Conservation (phyloP, 2,329 filamentous ascomycete species). For the Clonostachys solani region DNA sequence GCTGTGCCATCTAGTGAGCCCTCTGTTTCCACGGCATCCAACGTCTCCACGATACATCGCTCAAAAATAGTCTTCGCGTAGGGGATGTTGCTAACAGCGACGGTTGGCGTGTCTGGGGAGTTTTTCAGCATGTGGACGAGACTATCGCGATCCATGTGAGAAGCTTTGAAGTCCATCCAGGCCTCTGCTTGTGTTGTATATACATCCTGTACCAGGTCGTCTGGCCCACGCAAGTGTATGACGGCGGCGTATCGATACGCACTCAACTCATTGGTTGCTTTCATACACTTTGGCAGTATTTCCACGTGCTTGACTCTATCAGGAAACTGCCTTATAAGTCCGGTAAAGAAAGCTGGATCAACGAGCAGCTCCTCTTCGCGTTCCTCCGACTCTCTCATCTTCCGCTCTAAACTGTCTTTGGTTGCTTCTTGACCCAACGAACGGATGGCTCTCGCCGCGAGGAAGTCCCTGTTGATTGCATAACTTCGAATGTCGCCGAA, state of each 20-base stretch:
- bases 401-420: conserved; percentile 2
- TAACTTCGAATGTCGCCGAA: conserved; percentile 13
- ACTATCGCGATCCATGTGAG: conserved; percentile 3
- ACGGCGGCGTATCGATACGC: conserved; percentile 19
- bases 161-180: conserved; percentile 12
- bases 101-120: not conserved
- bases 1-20: not conserved
- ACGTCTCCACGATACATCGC: conserved; percentile 8
- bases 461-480: conserved; percentile 7
- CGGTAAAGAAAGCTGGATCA: conserved; percentile 14
- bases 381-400: conserved; percentile 7
- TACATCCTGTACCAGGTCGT: not conserved
- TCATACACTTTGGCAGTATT: conserved; percentile 18
- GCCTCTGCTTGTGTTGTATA: conserved; percentile 2
- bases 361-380: conserved; percentile 11
- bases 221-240: conserved; percentile 6
- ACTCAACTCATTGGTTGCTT: conserved; percentile 19
- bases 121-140: conserved; percentile 5
- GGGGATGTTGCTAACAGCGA: conserved; percentile 16
- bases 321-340: conserved; percentile 2
- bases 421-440: not conserved
- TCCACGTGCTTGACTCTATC: conserved; percentile 15
- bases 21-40: not conserved
- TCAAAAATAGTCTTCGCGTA: conserved; percentile 22
- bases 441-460: conserved; percentile 2